These are phyloP conservation scores for Aureobasidium sp. DNA, from an alignment of 2,329 filamentous ascomycete species.

Conservation along the genomic window DNA sequence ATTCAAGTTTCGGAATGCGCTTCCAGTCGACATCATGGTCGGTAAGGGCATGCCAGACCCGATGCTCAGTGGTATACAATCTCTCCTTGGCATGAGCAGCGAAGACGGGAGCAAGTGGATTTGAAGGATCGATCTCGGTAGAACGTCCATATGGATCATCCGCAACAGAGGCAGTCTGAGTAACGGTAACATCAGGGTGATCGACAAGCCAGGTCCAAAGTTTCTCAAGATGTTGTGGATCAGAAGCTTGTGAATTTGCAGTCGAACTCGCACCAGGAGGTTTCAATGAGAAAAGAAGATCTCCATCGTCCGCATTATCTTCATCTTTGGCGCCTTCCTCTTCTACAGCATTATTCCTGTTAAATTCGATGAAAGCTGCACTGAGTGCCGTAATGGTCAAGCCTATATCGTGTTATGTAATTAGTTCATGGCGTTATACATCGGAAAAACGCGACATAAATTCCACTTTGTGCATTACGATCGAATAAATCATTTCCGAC, in stretches of 20 bases:
- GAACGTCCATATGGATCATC: conserved; percentile 21
- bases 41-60: conserved; percentile 53
- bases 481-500: not conserved
- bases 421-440: not conserved
- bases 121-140: conserved; percentile 9
- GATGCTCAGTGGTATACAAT: conserved; percentile 47
- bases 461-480: not conserved
- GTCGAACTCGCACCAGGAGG: conserved; percentile 18
- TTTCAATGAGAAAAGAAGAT: conserved; percentile 23
- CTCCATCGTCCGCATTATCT: conserved; percentile 15
- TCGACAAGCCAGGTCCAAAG: conserved; percentile 52
- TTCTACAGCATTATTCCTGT: conserved; percentile 20
- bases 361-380: conserved; percentile 32
- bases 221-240: conserved; percentile 45
- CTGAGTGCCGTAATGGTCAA: conserved; percentile 31
- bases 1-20: conserved; percentile 49
- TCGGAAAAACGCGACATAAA: conserved; percentile 1
- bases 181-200: conserved; percentile 50
- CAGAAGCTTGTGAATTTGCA: conserved; percentile 28
- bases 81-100: conserved; percentile 22
- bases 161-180: conserved; percentile 28
- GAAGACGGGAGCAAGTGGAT: conserved; percentile 7
- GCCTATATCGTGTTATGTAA: not conserved
- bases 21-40: conserved; percentile 52
- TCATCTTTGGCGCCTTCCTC: not conserved